A percentile compares a stretch with the other conserved stretches of the same genome.
Evolutionary conservation across 2,329 filamentous ascomycete species (phyloP).

Genomic region (Capronia americana): DNA sequence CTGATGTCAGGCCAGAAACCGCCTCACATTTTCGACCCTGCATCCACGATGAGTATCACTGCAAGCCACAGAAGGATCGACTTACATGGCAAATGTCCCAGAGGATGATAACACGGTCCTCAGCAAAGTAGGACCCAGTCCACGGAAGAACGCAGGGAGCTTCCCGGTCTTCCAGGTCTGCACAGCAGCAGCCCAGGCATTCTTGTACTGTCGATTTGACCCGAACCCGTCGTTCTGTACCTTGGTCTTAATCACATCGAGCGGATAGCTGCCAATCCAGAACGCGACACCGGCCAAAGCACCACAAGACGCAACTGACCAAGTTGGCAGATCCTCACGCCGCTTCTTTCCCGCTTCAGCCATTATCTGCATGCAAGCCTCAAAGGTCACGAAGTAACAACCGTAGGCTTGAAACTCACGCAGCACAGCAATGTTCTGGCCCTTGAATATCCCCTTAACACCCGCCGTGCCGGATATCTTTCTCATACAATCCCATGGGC

Average conservation of each 20-base stretch:
- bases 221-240: constrained; percentile 31
- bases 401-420: constrained; percentile 28
- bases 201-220: constrained; percentile 15
- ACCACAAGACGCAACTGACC: constrained; percentile 22
- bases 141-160: constrained; percentile 26
- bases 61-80: background rate
- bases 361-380: constrained; percentile 21
- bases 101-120: constrained; percentile 30
- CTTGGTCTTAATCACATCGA: constrained; percentile 31
- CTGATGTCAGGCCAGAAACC: background rate
- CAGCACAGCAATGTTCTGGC: constrained; percentile 17
- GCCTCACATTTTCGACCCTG: constrained; percentile 15
- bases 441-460: constrained; percentile 24
- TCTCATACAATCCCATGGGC: constrained; percentile 25
- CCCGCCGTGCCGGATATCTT: constrained; percentile 14
- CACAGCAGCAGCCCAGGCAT: constrained; percentile 12
- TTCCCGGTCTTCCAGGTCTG: constrained; percentile 23
- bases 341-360: constrained; percentile 2
- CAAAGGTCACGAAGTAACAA: constrained; percentile 27
- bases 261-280: constrained; percentile 32
- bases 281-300: constrained; percentile 26
- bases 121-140: constrained; percentile 25
- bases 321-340: constrained; percentile 15
- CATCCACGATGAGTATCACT: background rate
- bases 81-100: constrained; percentile 27